Evolutionary conservation across 2,329 filamentous ascomycete genomes (phyloP).

Genomic region (Colletotrichum camelliae): DNA sequence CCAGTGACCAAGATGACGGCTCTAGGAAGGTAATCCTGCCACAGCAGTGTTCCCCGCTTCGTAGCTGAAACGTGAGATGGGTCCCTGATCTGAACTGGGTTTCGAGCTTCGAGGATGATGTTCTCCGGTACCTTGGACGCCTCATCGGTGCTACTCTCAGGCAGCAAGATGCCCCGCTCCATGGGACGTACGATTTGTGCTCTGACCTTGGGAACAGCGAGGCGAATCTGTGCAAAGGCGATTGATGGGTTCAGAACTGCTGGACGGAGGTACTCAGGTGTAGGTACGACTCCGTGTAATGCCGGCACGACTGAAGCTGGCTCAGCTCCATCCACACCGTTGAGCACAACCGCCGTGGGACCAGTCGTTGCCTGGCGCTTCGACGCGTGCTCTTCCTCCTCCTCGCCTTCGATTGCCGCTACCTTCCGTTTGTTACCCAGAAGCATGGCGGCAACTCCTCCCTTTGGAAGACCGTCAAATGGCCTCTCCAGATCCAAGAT

Average conservation of each 20-base stretch:
- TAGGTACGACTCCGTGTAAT: conserved; percentile 66
- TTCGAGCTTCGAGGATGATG: conserved; percentile 85
- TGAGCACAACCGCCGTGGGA: conserved; percentile 75
- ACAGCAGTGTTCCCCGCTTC: conserved; percentile 80
- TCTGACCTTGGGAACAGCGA: conserved; percentile 88
- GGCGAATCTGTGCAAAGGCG: conserved; percentile 79
- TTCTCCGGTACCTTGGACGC: conserved; percentile 70
- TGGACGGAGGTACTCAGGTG: conserved; percentile 85
- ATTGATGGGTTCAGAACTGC: conserved; percentile 85
- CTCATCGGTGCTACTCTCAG: conserved; percentile 61
- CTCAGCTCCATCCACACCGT: conserved; percentile 78
- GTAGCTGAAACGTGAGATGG: conserved; percentile 84
- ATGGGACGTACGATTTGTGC: conserved; percentile 82
- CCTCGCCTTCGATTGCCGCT: conserved; percentile 74
- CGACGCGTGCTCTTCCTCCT: conserved; percentile 65
- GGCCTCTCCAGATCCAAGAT: conserved; percentile 91
- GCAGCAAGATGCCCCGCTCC: conserved; percentile 66
- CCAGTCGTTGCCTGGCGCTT: conserved; percentile 68
- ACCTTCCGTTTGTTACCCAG: conserved; percentile 94
- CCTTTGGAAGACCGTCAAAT: conserved; percentile 89
- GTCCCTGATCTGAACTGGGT: conserved; percentile 78
- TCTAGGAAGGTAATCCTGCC: conserved; percentile 92
- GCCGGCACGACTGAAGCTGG: conserved; percentile 70
- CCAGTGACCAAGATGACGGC: conserved; percentile 90
- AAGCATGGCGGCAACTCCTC: conserved; percentile 83